Base-by-base conservation (phyloP, 345 rosid genomes). In the Eucalyptus tenuipes region DNA sequence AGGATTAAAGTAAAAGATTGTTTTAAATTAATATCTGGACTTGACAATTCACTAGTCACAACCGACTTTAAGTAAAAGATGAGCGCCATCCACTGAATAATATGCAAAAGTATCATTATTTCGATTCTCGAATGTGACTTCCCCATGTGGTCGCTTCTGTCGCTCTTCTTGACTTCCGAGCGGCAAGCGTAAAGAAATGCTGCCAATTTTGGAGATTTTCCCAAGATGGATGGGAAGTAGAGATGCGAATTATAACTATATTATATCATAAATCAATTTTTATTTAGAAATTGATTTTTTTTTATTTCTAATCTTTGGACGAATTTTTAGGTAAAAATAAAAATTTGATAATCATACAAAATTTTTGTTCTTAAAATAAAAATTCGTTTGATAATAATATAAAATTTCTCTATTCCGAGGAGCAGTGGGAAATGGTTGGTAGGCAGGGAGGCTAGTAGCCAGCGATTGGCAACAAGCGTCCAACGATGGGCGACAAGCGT, bases 381-480 rank as follows among this genome's bases (percentile, higher is more conserved):
- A 49, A 5, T 49, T 0, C 7, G 3, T 49, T 49, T 49, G 3
- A 49, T 49, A 5, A 49, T 0, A 2, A 49, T 2, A 13, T 0
- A 49, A 49, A 49, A 49, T 13, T 14, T 49, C 0, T 13, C 1
- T 49, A 0, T 48, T 49, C 1, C 2, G 0, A 13, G 1, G 13
- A 49, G 0, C 1, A 3, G 7, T 49, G 1, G 7, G 7, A 49
- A 7, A 49, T 14, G 17, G 1, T 1, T 14, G 0, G 7, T 0
- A 49, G 1, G 50, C 7, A 18, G 3, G 1, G 50, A 14, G 50
- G 50, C 50, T 14, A 49, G 3, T 49, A 7, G 17, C 7, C 0
- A 0, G 3, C 50, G 1, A 49, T 49, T 5, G 50, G 17, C 50
- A 49, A 49, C 3, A 0, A 52, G 24, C 0, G 0, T 52, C 24